Percentiles rank a stretch among this genome's conserved stretches.
phyloP scores from a whole-genome alignment of 225 moss, liverwort and hornwort species.

The Bryum argenteum region DNA sequence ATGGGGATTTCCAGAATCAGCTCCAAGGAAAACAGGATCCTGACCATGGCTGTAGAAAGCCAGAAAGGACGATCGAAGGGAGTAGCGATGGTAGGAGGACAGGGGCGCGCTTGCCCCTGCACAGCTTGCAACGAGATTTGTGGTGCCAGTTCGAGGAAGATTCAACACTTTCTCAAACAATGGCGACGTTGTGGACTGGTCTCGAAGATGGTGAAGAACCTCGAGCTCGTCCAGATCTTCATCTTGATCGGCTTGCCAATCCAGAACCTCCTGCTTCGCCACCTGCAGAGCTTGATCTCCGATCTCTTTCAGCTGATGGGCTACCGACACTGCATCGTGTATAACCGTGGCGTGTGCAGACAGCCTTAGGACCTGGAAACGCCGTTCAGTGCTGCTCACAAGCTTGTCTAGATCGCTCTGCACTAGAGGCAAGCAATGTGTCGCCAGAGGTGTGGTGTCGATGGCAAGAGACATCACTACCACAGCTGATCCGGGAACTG shows the following conservation, averaged over 20 bases:
- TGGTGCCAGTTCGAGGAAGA: not conserved
- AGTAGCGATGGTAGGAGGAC: constrained; percentile 25
- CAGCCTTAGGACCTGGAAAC: constrained; percentile 14
- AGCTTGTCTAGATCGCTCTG: constrained; percentile 31
- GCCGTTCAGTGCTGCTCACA: not conserved
- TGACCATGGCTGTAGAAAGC: not conserved
- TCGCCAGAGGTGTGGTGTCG: not conserved
- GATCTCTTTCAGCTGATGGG: not conserved
- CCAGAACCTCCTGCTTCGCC: constrained; percentile 16
- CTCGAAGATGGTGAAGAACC: constrained; percentile 16
- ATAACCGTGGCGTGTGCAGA: constrained; percentile 10
- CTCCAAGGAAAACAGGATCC: not conserved
- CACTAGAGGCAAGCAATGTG: constrained; percentile 20
- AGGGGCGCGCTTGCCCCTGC: constrained; percentile 10
- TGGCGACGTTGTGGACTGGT: not conserved
- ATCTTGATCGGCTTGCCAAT: constrained; percentile 28
- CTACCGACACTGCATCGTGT: not conserved
- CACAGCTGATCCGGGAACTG: not conserved
- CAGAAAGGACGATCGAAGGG: constrained; percentile 19
- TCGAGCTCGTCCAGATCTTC: constrained; percentile 18
- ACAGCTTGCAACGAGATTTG: not conserved
- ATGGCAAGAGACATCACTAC: constrained; percentile 28
- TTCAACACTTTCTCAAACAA: not conserved
- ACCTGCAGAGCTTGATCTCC: constrained; percentile 5
- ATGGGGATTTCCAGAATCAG: constrained; percentile 2